phyloP scores from a whole-genome alignment of 129 eudicot genomes.

The Pittosporum tobira region DNA sequence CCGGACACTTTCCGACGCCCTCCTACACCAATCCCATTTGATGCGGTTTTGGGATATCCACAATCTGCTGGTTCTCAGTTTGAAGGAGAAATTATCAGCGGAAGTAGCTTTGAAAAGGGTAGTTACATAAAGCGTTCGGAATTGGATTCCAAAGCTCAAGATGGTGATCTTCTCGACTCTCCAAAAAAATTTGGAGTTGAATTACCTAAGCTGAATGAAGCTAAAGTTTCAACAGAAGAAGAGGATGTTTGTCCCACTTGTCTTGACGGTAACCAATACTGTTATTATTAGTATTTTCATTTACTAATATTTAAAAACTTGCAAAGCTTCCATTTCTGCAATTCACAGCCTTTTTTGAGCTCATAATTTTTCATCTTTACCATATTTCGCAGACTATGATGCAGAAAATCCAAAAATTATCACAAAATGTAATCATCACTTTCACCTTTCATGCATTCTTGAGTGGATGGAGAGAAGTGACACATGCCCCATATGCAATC shows the following conservation, averaged over 20 bases:
- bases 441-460: conserved; percentile 79
- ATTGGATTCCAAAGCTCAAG: conserved; percentile 19
- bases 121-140: conserved; percentile 16
- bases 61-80: conserved; percentile 14
- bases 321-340: neutral
- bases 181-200: conserved; percentile 35
- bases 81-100: conserved; percentile 1
- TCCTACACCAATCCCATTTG: conserved; percentile 48
- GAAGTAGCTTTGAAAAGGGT: conserved; percentile 3
- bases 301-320: neutral
- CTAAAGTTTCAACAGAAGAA: conserved; percentile 36
- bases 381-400: conserved; percentile 56
- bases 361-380: neutral
- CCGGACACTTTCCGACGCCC: conserved; percentile 44
- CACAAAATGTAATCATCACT: conserved; percentile 66
- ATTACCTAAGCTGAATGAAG: conserved; percentile 20
- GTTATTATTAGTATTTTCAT: too few relatives aligned
- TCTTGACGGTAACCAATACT: conserved; percentile 54
- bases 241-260: conserved; percentile 79
- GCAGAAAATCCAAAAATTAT: conserved; percentile 54
- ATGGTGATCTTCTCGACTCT: conserved; percentile 22
- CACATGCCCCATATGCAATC: conserved; percentile 69
- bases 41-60: conserved; percentile 34
- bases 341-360: neutral
- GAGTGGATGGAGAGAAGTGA: conserved; percentile 91